Percentiles rank a stretch among this genome's conserved stretches.
phyloP scores from a whole-genome alignment of 495 filamentous ascomycete species.

The Daldinia concentrica region DNA sequence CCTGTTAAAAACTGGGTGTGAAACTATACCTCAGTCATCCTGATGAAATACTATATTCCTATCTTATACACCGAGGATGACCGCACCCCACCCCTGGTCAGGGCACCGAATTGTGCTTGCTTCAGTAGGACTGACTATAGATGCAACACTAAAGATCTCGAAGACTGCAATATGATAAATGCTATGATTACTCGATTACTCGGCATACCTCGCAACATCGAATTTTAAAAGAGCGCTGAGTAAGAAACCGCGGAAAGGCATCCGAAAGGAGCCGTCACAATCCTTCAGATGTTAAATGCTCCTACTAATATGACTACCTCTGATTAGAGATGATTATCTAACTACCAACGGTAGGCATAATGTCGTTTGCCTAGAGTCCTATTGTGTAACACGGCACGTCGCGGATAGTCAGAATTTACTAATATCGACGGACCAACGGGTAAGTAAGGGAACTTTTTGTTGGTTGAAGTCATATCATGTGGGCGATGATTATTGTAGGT shows the following conservation, averaged over 20 bases:
- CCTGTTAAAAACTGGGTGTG: neutral
- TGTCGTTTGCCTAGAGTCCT: neutral
- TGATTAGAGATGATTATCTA: neutral
- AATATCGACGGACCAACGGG: neutral
- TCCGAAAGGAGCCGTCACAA: neutral
- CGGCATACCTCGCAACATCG: neutral
- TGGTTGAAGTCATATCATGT: neutral
- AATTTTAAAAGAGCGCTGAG: neutral
- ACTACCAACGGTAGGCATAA: neutral
- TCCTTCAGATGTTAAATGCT: conserved; percentile 1
- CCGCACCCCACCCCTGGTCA: neutral
- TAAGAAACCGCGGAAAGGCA: neutral
- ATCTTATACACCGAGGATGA: neutral
- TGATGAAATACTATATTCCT: neutral
- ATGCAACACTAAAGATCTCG: neutral
- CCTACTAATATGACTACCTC: neutral
- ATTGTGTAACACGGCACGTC: neutral
- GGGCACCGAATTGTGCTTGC: neutral
- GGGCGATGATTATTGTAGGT: too few relatives aligned
- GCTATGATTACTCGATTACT: neutral
- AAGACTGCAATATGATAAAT: neutral
- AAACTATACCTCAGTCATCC: neutral
- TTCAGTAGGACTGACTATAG: neutral
- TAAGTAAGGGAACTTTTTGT: neutral
- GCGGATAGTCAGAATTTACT: neutral